Conservation (phyloP, 441 rosid species). For the Brassica balearica region DNA sequence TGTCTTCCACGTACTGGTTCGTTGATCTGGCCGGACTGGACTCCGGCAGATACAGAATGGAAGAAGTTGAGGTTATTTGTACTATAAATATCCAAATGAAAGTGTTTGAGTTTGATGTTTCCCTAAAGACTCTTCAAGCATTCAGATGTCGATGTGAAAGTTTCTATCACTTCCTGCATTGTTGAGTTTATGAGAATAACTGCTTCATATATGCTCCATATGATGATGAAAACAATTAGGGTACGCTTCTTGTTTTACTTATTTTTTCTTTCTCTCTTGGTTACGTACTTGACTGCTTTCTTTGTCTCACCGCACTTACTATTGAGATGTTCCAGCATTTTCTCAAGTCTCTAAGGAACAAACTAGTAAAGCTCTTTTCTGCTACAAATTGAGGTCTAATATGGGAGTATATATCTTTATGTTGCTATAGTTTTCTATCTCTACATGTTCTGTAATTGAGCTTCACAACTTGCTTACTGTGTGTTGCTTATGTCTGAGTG, state of each 20-base stretch:
- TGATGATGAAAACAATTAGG: slow-evolving; percentile 69
- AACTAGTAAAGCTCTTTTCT: background rate
- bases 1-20: background rate
- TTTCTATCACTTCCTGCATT: slow-evolving; percentile 81
- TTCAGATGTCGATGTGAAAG: slow-evolving; percentile 68
- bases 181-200: slow-evolving; percentile 86
- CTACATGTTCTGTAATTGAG: background rate
- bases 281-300: slow-evolving; percentile 18
- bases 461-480: background rate
- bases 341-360: background rate
- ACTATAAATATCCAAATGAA: too few species aligned
- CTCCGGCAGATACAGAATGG: too few species aligned
- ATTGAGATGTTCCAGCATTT: background rate
- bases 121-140: slow-evolving; percentile 55
- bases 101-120: too few species aligned
- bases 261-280: background rate
- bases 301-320: background rate
- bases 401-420: background rate
- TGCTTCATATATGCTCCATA: slow-evolving; percentile 80
- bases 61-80: too few species aligned
- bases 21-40: too few species aligned
- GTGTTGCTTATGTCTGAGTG: background rate
- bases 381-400: background rate
- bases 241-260: slow-evolving; percentile 40
- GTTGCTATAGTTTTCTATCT: background rate